Percentiles rank a stretch among this genome's conserved stretches.
phyloP scores from a whole-genome alignment of 345 rosid species.

The Mallotus nudiflorus region DNA sequence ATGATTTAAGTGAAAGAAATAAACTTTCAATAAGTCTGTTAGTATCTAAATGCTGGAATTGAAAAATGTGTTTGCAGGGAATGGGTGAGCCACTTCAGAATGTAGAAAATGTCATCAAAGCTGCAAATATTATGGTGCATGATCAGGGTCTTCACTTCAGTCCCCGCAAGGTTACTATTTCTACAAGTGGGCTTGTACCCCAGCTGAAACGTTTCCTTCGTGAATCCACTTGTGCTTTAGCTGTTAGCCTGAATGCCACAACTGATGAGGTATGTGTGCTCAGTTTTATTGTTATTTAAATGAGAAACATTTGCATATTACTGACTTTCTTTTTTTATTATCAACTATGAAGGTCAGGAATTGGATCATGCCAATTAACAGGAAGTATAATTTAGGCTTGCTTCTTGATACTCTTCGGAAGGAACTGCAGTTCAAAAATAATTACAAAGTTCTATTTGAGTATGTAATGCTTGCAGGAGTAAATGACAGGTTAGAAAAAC shows the following conservation, averaged over 20 bases:
- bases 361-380: conserved; percentile 94
- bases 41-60: conserved; percentile 3
- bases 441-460: conserved; percentile 84
- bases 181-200: conserved; percentile 95
- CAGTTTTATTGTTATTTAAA: conserved; percentile 6
- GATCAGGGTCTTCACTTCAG: conserved; percentile 93
- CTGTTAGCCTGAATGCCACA: conserved; percentile 95
- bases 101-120: conserved; percentile 74
- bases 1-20: neutral
- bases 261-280: conserved; percentile 76
- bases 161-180: conserved; percentile 91
- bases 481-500: conserved; percentile 67
- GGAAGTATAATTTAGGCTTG: conserved; percentile 69
- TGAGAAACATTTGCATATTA: neutral
- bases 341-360: conserved; percentile 67
- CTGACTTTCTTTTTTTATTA: conserved; percentile 7
- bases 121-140: conserved; percentile 79
- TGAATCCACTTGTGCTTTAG: conserved; percentile 77
- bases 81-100: conserved; percentile 99
- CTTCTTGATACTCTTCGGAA: conserved; percentile 81
- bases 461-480: conserved; percentile 91
- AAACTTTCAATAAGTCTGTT: neutral
- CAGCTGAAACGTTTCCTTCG: conserved; percentile 79
- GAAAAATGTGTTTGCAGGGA: conserved; percentile 53
- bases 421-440: conserved; percentile 58